Conservation (phyloP, 1,139 yeast genomes). For the Debaryomyces subglobosus region DNA sequence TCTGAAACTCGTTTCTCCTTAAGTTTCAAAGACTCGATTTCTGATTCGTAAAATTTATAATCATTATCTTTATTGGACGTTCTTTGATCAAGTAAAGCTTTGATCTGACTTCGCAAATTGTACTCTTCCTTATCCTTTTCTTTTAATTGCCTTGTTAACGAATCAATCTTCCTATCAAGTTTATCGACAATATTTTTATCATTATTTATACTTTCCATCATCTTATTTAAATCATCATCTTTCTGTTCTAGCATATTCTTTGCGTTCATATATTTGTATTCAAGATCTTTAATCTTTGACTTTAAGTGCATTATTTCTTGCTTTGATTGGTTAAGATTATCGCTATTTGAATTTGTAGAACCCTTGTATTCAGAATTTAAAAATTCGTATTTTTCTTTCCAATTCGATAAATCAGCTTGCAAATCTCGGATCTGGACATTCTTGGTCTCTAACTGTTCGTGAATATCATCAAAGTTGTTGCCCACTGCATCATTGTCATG, state of each 20-base stretch:
- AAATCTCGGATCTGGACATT: conserved; percentile 7
- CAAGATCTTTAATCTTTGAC: conserved; percentile 11
- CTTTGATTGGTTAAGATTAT: conserved; percentile 9
- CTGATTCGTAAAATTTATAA: conserved; percentile 19
- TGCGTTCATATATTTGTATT: conserved; percentile 14
- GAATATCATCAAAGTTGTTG: conserved; percentile 7
- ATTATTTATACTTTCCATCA: conserved; percentile 9
- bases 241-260: conserved; percentile 17
- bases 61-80: conserved; percentile 10
- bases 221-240: conserved; percentile 15
- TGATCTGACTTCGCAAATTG: conserved; percentile 27
- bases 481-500: conserved; percentile 10
- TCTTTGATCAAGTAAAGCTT: conserved; percentile 21
- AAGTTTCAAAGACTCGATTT: conserved; percentile 21
- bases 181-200: conserved; percentile 8
- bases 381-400: conserved; percentile 13
- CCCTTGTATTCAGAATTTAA: conserved; percentile 12
- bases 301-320: conserved; percentile 14
- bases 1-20: conserved; percentile 21
- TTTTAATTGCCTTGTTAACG: conserved; percentile 21
- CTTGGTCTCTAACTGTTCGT: conserved; percentile 6
- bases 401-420: conserved; percentile 8
- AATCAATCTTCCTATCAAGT: conserved; percentile 15
- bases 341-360: conserved; percentile 6
- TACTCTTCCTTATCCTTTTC: conserved; percentile 26